Evolutionary conservation across 139 green algal genomes (phyloP).

Genomic region (Tetradesmus lagerheimii): DNA sequence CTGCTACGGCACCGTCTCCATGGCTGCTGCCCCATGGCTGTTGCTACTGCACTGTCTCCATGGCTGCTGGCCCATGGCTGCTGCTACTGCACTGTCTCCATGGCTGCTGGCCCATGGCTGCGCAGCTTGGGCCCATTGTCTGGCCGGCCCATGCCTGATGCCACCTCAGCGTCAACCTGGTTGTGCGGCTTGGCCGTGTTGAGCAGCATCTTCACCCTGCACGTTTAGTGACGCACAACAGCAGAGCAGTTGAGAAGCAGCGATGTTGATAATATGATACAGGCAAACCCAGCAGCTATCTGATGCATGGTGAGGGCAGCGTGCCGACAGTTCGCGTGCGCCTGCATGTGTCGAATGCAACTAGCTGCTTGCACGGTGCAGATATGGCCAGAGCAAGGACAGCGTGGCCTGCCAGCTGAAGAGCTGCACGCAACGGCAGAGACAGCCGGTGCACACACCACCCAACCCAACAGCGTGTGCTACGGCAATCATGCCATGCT

Average conservation of each 20-base stretch:
- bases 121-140: constrained; percentile 76
- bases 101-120: constrained; percentile 14
- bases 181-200: constrained; percentile 79
- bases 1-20: neutral
- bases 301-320: too few relatives aligned
- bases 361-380: neutral
- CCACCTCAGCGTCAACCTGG: constrained; percentile 85
- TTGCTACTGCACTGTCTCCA: neutral
- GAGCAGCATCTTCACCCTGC: constrained; percentile 78
- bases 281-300: too few relatives aligned
- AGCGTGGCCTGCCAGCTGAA: neutral
- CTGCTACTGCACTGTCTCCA: constrained; percentile 37
- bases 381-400: neutral
- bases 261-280: too few relatives aligned
- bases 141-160: constrained; percentile 78
- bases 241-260: neutral
- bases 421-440: too few relatives aligned
- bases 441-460: neutral
- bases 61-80: too few relatives aligned
- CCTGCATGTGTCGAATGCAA: too few relatives aligned
- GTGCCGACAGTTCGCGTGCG: too few relatives aligned
- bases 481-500: constrained; percentile 52
- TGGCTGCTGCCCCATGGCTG: too few relatives aligned
- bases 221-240: neutral
- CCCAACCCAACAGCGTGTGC: neutral